Evolutionary conservation across 192 early-diverging fungal genomes (phyloP), one percentile per base, ranked within the genome.

Genomic region (Dissophora globulifera): DNA sequence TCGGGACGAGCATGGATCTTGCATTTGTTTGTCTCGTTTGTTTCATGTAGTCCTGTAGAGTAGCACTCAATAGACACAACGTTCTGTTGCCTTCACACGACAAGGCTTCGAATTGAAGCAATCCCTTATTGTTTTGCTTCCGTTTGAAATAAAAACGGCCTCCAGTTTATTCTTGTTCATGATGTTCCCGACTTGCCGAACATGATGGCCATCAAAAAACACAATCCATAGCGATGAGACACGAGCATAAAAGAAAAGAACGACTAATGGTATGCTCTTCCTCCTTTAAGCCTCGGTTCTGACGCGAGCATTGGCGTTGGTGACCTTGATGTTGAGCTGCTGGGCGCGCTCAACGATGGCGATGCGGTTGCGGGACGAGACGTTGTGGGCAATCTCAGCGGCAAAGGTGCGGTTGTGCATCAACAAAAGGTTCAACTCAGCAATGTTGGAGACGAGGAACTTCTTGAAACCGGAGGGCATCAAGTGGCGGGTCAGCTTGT

Each of bases 321-420:
- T 90, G 68, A 99, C 92, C 88, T 95, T 96, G 78, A 99, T 88
- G 87, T 94, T 90, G 56, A 99, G 88, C 87, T 98, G 94, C 80
- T 90, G 88, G 80, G 98, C 98, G 64, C 95, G 92, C 85, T 95
- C 91, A 67, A 98, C 76, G 69, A 99, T 96, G 47, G 83, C 89
- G 53, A 96, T 86, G 61, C 98, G 88, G 87, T 98, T 98, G 86
- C 90, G 91, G 84, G 95, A 92, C 59, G 89, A 90, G 67, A 99
- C 93, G 86, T 92, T 94, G 91, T 96, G 95, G 82, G 95, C 96
- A 70, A 99, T 97, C 89, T 99, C 97, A 69, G 96, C 98, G 60
- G 96, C 94, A 86, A 93, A 99, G 80, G 91, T 91, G 78, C 94
- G 92, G 96, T 99, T 99, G 89, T 97, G 96, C 98, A 98, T 98